Percentiles rank a stretch among this genome's conserved stretches.
Evolutionary conservation across 1,139 yeast genomes (phyloP).

Genomic region (Saccharomyces hybrid): DNA sequence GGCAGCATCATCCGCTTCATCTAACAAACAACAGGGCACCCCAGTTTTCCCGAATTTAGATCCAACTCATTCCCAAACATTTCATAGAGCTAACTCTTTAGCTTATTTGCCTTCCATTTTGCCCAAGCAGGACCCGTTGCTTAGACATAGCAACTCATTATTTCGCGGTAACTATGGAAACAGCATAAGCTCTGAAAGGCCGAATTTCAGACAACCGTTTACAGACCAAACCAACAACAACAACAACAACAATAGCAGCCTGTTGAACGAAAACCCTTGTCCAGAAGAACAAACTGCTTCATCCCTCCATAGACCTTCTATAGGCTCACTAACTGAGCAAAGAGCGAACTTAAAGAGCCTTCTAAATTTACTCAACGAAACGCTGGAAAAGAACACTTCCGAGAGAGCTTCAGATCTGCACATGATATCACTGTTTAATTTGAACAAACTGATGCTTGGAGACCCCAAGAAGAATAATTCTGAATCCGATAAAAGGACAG

Average conservation of each 20-base stretch:
- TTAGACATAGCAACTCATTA: neutral
- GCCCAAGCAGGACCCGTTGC: neutral
- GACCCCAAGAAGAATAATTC: slow-evolving; percentile 32
- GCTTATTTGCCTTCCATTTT: slow-evolving; percentile 8
- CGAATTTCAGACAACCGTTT: slow-evolving; percentile 10
- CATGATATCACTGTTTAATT: slow-evolving; percentile 27
- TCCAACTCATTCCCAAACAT: neutral
- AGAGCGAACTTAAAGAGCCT: slow-evolving; percentile 23
- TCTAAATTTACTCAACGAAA: slow-evolving; percentile 29
- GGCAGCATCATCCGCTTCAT: slow-evolving; percentile 4
- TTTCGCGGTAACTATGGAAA: slow-evolving; percentile 2
- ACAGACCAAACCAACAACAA: neutral
- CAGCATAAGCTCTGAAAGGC: neutral
- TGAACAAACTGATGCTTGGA: slow-evolving; percentile 37
- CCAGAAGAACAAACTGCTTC: slow-evolving; percentile 1
- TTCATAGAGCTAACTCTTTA: slow-evolving; percentile 13
- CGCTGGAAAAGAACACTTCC: slow-evolving; percentile 32
- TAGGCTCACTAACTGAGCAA: slow-evolving; percentile 18
- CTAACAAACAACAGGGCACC: neutral
- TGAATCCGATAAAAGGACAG: slow-evolving; percentile 3
- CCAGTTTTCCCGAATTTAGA: slow-evolving; percentile 1
- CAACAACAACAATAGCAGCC: neutral
- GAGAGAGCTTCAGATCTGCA: slow-evolving; percentile 33
- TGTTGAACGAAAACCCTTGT: neutral
- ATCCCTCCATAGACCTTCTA: slow-evolving; percentile 5